A percentile compares a stretch with the other conserved stretches of the same genome.
phyloP scores from a whole-genome alignment of 805 yeast genomes.

The Saccharomyces eubayanus region DNA sequence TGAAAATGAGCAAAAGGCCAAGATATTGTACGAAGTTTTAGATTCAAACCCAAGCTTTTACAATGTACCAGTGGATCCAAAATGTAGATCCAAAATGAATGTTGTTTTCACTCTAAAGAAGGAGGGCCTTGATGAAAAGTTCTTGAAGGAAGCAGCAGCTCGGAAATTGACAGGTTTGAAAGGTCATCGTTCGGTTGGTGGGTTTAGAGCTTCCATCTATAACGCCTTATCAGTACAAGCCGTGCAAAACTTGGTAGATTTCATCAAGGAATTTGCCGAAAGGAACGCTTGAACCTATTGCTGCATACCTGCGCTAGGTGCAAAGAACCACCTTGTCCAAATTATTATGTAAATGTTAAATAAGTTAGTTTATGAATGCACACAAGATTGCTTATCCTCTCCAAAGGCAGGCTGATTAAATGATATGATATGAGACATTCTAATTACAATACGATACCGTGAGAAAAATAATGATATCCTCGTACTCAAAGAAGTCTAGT shows the following conservation, averaged over 20 bases:
- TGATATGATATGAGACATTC: slow-evolving; percentile 18
- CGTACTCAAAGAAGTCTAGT: slow-evolving; percentile 55
- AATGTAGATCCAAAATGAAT: slow-evolving; percentile 80
- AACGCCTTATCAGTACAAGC: slow-evolving; percentile 71
- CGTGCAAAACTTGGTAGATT: slow-evolving; percentile 48
- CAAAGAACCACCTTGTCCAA: not conserved
- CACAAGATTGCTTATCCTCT: not conserved
- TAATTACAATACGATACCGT: slow-evolving; percentile 27
- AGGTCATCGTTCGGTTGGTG: slow-evolving; percentile 97
- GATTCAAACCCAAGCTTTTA: slow-evolving; percentile 60
- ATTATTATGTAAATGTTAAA: not conserved
- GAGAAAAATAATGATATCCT: slow-evolving; percentile 28
- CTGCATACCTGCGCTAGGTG: not conserved
- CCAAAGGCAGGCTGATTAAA: not conserved
- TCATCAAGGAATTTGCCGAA: slow-evolving; percentile 52
- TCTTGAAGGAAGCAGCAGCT: slow-evolving; percentile 58
- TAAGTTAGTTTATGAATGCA: not conserved
- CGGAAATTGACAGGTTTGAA: slow-evolving; percentile 66
- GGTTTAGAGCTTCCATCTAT: slow-evolving; percentile 87
- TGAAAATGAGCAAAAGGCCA: slow-evolving; percentile 55
- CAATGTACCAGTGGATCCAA: slow-evolving; percentile 54
- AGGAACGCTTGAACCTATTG: slow-evolving; percentile 17
- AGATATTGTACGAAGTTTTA: slow-evolving; percentile 52
- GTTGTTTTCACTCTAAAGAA: slow-evolving; percentile 74
- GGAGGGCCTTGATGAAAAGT: slow-evolving; percentile 57